Conservation (phyloP, 192 early-diverging fungal genomes). For the Umbelopsis vinacea region DNA sequence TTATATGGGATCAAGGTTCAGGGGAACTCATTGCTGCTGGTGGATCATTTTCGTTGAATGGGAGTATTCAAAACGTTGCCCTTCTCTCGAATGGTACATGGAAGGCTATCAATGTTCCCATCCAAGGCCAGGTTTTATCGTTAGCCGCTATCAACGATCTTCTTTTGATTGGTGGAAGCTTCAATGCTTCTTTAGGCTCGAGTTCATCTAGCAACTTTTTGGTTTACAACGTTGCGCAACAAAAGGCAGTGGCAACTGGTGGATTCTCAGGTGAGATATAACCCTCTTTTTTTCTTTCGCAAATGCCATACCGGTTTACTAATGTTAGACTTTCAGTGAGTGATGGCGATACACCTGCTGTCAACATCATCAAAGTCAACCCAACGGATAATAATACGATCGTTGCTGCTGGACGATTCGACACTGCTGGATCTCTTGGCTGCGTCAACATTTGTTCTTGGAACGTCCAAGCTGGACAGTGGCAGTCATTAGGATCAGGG, state of each 20-base stretch:
- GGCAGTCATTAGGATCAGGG: constrained; percentile 22
- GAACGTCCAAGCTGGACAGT: constrained; percentile 29
- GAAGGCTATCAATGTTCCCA: constrained; percentile 37
- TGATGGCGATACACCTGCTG: constrained; percentile 3
- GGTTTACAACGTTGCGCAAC: constrained; percentile 52
- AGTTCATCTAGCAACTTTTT: constrained; percentile 42
- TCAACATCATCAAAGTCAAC: constrained; percentile 26
- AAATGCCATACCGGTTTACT: background rate
- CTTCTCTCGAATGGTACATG: constrained; percentile 48
- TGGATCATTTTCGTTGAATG: constrained; percentile 54
- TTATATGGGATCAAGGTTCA: constrained; percentile 57
- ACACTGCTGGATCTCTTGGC: constrained; percentile 47
- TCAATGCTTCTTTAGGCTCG: constrained; percentile 35
- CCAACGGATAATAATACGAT: constrained; percentile 32
- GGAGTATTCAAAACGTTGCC: constrained; percentile 47
- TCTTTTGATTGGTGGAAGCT: constrained; percentile 61
- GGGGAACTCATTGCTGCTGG: constrained; percentile 46
- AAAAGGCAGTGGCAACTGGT: constrained; percentile 14
- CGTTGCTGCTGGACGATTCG: constrained; percentile 58
- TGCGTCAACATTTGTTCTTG: constrained; percentile 38
- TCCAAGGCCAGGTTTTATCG: constrained; percentile 54
- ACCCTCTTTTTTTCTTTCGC: background rate
- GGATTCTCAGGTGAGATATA: constrained; percentile 32
- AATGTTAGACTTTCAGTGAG: constrained; percentile 6
- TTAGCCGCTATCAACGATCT: constrained; percentile 51